Evolutionary conservation across 306 rosid genomes (phyloP).

Genomic region (Vachellia collinsii): DNA sequence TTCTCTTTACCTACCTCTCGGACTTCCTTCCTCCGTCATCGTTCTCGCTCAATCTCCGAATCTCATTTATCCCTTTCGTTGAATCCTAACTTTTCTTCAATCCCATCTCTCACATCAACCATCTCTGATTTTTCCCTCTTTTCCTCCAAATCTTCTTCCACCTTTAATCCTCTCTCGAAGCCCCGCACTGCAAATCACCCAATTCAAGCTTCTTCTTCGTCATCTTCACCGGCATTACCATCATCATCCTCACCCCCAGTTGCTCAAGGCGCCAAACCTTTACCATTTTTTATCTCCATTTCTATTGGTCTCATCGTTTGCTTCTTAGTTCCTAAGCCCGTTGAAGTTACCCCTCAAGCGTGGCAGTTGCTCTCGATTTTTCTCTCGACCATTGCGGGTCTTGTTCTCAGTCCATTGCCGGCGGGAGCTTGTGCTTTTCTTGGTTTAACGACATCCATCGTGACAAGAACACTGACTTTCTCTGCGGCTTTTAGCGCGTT

Average conservation of each 20-base stretch:
- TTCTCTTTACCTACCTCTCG: background rate
- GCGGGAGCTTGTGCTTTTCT: slow-evolving; percentile 97
- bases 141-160: slow-evolving; percentile 40
- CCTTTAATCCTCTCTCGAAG: slow-evolving; percentile 38
- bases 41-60: background rate
- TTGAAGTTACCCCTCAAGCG: background rate
- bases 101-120: background rate
- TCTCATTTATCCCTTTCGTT: background rate
- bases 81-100: background rate
- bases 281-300: slow-evolving; percentile 63
- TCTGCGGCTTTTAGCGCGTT: slow-evolving; percentile 80
- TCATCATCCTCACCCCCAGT: slow-evolving; percentile 20
- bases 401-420: slow-evolving; percentile 82
- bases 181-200: slow-evolving; percentile 39
- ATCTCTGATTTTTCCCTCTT: background rate
- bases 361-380: slow-evolving; percentile 52
- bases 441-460: slow-evolving; percentile 64
- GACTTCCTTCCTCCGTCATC: background rate
- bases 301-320: slow-evolving; percentile 66
- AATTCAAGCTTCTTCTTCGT: slow-evolving; percentile 46
- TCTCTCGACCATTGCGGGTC: slow-evolving; percentile 85
- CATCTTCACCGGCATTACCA: background rate
- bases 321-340: slow-evolving; percentile 44
- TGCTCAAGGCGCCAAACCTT: slow-evolving; percentile 63
- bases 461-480: slow-evolving; percentile 69